These are phyloP conservation scores for Rhizopogon vinicolor DNA, from an alignment of 768 basidiomycete genomes.

Conservation along the genomic window DNA sequence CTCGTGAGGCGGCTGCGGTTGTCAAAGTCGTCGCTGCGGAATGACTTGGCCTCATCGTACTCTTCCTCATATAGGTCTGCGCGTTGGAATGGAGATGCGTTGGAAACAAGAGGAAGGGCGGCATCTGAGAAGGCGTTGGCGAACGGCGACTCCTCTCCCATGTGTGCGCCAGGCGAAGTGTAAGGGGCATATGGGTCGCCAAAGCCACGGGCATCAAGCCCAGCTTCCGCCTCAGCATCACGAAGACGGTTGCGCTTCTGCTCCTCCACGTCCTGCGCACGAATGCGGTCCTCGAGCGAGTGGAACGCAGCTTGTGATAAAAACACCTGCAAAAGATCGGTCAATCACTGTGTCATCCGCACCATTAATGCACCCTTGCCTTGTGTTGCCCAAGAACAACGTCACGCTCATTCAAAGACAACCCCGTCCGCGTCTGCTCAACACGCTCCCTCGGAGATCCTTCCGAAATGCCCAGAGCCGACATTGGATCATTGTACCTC, in stretches of 20 bases:
- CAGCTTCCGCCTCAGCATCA: slow-evolving; percentile 70
- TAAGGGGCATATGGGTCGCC: slow-evolving; percentile 81
- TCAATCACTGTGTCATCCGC: slow-evolving; percentile 5
- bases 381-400: slow-evolving; percentile 80
- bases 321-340: slow-evolving; percentile 61
- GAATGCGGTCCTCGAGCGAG: slow-evolving; percentile 80
- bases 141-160: slow-evolving; percentile 31
- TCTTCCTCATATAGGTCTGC: slow-evolving; percentile 73
- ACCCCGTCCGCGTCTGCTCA: slow-evolving; percentile 49
- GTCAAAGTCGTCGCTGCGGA: slow-evolving; percentile 77
- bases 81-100: slow-evolving; percentile 80
- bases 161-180: slow-evolving; percentile 41
- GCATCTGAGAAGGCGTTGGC: slow-evolving; percentile 50
- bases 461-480: slow-evolving; percentile 49
- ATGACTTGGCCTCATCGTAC: slow-evolving; percentile 71
- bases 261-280: slow-evolving; percentile 81
- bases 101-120: slow-evolving; percentile 76
- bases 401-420: slow-evolving; percentile 63
- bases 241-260: slow-evolving; percentile 75
- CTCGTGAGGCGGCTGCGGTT: slow-evolving; percentile 74
- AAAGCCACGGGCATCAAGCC: slow-evolving; percentile 50
- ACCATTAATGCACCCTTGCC: slow-evolving; percentile 37
- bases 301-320: slow-evolving; percentile 85
- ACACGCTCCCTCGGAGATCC: slow-evolving; percentile 58
- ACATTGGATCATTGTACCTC: slow-evolving; percentile 70